A percentile compares a stretch with the other conserved stretches of the same genome.
phyloP scores from a whole-genome alignment of 2,329 filamentous ascomycete species.

The Cryphonectria naterciae region DNA sequence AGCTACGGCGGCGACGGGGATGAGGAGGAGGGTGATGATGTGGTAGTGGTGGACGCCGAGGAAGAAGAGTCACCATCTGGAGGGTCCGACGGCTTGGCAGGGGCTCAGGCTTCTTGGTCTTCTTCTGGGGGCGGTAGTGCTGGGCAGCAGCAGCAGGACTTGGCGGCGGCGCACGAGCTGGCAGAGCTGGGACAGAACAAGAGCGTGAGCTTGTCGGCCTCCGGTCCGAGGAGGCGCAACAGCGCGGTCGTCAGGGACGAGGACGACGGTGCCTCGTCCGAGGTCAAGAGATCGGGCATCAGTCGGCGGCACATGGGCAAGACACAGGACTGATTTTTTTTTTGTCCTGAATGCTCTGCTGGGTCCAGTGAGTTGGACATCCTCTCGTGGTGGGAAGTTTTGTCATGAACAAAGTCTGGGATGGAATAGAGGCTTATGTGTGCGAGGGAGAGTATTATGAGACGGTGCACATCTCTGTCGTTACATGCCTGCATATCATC shows the following conservation, averaged over 20 bases:
- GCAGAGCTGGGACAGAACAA: constrained; percentile 42
- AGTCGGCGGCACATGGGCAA: constrained; percentile 29
- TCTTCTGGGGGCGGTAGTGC: constrained; percentile 4
- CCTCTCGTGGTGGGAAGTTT: not conserved
- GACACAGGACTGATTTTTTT: not conserved
- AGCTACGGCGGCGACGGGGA: constrained; percentile 46
- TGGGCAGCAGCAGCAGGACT: constrained; percentile 21
- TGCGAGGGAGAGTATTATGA: too few relatives aligned
- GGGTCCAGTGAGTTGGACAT: not conserved
- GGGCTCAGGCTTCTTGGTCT: not conserved
- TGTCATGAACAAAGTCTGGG: not conserved
- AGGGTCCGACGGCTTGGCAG: constrained; percentile 10
- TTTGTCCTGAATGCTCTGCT: not conserved
- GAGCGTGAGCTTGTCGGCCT: constrained; percentile 22
- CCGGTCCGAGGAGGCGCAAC: constrained; percentile 27
- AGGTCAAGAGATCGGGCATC: constrained; percentile 36
- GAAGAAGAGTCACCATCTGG: constrained; percentile 9
- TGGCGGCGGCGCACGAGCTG: constrained; percentile 39
- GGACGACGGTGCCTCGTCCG: constrained; percentile 33
- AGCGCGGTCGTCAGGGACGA: constrained; percentile 26
- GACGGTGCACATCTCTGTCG: not conserved
- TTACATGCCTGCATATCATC: not conserved
- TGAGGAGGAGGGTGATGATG: constrained; percentile 7
- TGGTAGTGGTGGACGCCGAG: constrained; percentile 22
- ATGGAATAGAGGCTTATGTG: not conserved